Percentiles rank a stretch among this genome's conserved stretches.
These are phyloP conservation scores for Citrus unshiu DNA, from an alignment of 345 rosid genomes.

Conservation along the genomic window DNA sequence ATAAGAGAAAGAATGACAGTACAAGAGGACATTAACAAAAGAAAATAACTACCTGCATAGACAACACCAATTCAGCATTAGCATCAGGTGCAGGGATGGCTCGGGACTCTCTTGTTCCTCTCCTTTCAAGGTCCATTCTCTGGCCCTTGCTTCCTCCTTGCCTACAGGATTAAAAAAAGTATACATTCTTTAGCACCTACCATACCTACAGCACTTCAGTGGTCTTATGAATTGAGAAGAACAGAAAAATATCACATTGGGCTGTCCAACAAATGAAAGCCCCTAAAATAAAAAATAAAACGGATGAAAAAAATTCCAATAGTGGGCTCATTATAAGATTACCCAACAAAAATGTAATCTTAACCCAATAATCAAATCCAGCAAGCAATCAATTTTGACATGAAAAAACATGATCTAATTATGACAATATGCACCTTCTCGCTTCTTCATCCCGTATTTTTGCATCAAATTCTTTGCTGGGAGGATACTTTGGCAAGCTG, in stretches of 20 bases:
- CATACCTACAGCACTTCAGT: not conserved
- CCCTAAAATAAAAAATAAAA: not conserved
- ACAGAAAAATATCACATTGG: not conserved
- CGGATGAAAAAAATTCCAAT: not conserved
- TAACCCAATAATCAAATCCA: not conserved
- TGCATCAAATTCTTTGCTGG: slow-evolving; percentile 98
- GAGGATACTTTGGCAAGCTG: slow-evolving; percentile 93
- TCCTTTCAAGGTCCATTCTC: slow-evolving; percentile 61
- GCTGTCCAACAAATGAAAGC: not conserved
- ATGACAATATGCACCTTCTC: slow-evolving; percentile 57
- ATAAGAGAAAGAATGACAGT: not conserved
- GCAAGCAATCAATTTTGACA: not conserved
- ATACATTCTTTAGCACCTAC: not conserved
- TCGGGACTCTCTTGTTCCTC: slow-evolving; percentile 79
- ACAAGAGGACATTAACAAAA: not conserved
- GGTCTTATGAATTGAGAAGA: not conserved
- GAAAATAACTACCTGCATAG: slow-evolving; percentile 68
- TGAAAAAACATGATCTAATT: not conserved
- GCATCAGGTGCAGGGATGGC: slow-evolving; percentile 97
- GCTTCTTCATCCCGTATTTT: slow-evolving; percentile 90
- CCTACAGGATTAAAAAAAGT: slow-evolving; percentile 29
- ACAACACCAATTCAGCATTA: slow-evolving; percentile 77
- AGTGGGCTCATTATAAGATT: not conserved
- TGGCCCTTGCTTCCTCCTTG: slow-evolving; percentile 84
- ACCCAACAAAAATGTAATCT: not conserved